These are phyloP conservation scores for Lentithecium fluviatile DNA, from an alignment of 495 filamentous ascomycete genomes.

Conservation along the genomic window DNA sequence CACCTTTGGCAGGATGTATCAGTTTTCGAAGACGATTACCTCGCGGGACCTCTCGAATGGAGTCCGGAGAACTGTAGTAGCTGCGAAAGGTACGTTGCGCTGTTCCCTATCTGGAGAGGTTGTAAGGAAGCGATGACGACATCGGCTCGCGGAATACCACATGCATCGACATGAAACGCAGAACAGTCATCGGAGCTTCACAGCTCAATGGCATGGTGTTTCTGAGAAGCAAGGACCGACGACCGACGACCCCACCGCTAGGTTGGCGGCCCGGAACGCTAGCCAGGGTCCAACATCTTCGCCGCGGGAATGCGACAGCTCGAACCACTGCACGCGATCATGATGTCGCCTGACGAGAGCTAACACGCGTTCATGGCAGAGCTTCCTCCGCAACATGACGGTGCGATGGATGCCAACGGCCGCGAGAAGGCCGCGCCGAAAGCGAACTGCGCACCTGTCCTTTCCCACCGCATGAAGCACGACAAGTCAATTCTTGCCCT, in stretches of 20 bases:
- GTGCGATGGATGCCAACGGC: constrained; percentile 9
- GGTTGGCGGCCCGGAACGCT: constrained; percentile 9
- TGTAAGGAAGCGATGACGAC: no score
- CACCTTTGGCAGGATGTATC: constrained; percentile 22
- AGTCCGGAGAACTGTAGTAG: background rate
- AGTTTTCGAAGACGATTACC: constrained; percentile 18
- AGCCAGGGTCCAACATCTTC: constrained; percentile 15
- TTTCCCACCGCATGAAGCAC: constrained; percentile 69
- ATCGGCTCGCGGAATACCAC: no score
- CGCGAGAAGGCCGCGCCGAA: background rate
- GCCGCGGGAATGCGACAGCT: background rate
- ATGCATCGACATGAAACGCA: no score
- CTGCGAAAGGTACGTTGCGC: constrained; percentile 15
- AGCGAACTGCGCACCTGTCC: constrained; percentile 45
- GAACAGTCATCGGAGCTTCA: no score
- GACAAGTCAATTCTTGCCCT: constrained; percentile 71
- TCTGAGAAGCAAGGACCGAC: background rate
- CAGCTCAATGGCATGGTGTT: background rate
- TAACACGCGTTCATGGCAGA: constrained; percentile 29
- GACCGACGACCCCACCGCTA: background rate
- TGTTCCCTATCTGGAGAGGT: no score
- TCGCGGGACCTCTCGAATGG: constrained; percentile 19
- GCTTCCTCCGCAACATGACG: constrained; percentile 19
- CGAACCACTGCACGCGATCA: constrained; percentile 4
- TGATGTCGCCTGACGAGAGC: background rate